Evolutionary conservation across 768 basidiomycete genomes (phyloP), one percentile per base, ranked within the genome.

Genomic region (Naematelia aurantialba): DNA sequence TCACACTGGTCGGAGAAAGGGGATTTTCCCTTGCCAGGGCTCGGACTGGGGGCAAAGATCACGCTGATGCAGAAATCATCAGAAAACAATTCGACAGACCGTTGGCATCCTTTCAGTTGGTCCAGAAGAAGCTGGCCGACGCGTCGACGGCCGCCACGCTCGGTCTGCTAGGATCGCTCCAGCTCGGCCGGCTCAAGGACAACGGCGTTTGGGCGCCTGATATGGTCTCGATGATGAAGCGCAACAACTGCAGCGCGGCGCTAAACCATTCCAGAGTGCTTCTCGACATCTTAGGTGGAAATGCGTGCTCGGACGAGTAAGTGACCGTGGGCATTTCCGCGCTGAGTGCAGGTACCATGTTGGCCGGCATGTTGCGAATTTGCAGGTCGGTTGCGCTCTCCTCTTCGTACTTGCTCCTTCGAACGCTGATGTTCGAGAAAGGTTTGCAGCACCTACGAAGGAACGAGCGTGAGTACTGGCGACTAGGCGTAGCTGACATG

Each of bases 61-160:
- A 47, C 21, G 46, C 34, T 2, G 52, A 21, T 1, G 44, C 47
- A 58, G 58, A 59, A 25, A n/a, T 24, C 1, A n/a, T n/a, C 44
- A 78, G 79, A 14, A 83, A 86, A 48, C 94, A 98, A 77, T 98
- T 98, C 80, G 81, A 84, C 22, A 85, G 87, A 34, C 91, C 92
- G 0, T 81, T 97, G 2, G 93, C 90, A 1, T 88, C 88, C 4
- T 98, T 94, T 85, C 94, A 98, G 77, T 85, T 98, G n/a, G 82
- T 97, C 17, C 93, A 97, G 76, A 94, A 94, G 84, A 98, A 98
- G 78, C 82, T 98, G 14, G 91, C 88, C 2, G 92, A 97, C 65
- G 92, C 94, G 12, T 87, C 91, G 63, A 89, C 87, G 1, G 91
- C 96, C 70, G 83, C 85, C 8, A 84, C 87, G 1, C 80, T 93